Conservation (phyloP, 306 rosid species). For the Senna siamea region DNA sequence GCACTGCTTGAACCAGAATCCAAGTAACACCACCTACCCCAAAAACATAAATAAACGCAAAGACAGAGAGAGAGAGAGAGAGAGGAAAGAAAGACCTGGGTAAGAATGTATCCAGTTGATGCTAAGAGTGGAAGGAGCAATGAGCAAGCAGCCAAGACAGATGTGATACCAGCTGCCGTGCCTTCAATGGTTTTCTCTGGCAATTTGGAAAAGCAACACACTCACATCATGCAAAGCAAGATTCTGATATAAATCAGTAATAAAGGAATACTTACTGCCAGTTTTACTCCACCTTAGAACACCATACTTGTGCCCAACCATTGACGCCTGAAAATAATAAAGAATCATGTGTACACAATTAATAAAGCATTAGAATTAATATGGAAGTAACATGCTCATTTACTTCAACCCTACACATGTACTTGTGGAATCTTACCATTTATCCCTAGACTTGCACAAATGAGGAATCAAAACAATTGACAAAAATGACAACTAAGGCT, state of each 20-base stretch:
- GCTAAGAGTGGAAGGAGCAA: slow-evolving; percentile 88
- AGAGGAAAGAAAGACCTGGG: slow-evolving; percentile 64
- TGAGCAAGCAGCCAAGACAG: slow-evolving; percentile 88
- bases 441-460: not conserved
- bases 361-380: not conserved
- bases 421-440: not conserved
- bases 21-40: not conserved
- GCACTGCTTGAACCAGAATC: not conserved
- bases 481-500: not conserved
- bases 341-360: not conserved
- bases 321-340: slow-evolving; percentile 72
- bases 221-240: slow-evolving; percentile 33
- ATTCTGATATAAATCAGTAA: slow-evolving; percentile 26
- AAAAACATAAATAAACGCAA: not conserved
- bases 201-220: slow-evolving; percentile 37
- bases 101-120: slow-evolving; percentile 82
- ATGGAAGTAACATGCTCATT: not conserved
- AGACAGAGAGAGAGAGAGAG: slow-evolving; percentile 29
- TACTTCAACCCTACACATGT: not conserved
- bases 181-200: slow-evolving; percentile 99
- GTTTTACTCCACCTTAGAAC: slow-evolving; percentile 93
- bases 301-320: slow-evolving; percentile 96
- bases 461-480: not conserved
- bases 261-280: slow-evolving; percentile 73
- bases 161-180: slow-evolving; percentile 97